These are phyloP conservation scores for Phytophthora cryptogea DNA, from an alignment of 352 stramenopile genomes.

Conservation along the genomic window DNA sequence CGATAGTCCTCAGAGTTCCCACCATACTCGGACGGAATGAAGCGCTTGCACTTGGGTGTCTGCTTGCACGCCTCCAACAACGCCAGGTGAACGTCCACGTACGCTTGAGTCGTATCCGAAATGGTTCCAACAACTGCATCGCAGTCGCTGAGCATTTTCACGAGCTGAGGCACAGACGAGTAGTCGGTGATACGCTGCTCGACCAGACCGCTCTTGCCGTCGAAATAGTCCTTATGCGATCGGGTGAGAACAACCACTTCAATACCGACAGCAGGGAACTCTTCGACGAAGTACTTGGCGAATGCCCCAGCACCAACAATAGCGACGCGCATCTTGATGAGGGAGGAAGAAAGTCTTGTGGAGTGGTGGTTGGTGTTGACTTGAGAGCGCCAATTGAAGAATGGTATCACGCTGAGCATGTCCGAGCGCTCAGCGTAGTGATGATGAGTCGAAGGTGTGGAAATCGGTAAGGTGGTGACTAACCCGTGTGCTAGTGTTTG, in stretches of 20 bases:
- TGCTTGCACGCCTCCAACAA: conserved; percentile 43
- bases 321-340: conserved; percentile 36
- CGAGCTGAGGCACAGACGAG: conserved; percentile 23
- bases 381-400: conserved; percentile 18
- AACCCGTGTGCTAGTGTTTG: too few relatives aligned
- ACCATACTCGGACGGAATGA: conserved; percentile 48
- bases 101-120: conserved; percentile 11
- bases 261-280: conserved; percentile 4
- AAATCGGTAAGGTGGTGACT: too few relatives aligned
- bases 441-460: too few relatives aligned
- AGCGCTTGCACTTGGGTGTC: conserved; percentile 47
- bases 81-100: conserved; percentile 23
- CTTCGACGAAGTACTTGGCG: conserved; percentile 40
- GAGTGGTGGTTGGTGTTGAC: conserved; percentile 1
- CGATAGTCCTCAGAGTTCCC: conserved; percentile 36
- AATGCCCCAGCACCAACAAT: conserved; percentile 39
- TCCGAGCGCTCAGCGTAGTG: too few relatives aligned
- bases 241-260: conserved; percentile 36
- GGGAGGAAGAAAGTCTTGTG: too few relatives aligned
- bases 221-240: conserved; percentile 42
- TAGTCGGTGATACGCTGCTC: conserved; percentile 25
- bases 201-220: conserved; percentile 25
- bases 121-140: conserved; percentile 39
- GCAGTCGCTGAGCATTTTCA: conserved; percentile 32
- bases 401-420: conserved; percentile 3